Base-by-base conservation (phyloP, 371 early-diverging fungal genomes). In the Rhizopus stolonifer region DNA sequence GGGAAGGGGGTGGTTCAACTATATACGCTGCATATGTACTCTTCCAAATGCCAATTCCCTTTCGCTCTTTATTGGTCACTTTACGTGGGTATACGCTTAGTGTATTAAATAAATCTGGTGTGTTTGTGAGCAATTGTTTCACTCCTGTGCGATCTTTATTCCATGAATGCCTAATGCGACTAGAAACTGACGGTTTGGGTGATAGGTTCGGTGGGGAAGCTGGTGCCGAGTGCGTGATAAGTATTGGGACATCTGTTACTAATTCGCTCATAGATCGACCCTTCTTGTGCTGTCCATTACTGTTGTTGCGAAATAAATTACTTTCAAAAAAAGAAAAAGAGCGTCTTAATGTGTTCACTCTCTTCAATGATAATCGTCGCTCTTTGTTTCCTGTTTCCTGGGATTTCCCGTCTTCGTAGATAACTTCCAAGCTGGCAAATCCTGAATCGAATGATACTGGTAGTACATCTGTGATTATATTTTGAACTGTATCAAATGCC, bases 321-420 rank as follows among this genome's bases (percentile, higher is more conserved):
- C 45, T 58, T 26, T 72, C 72, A 14, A 72, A 42, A 34, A 72
- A 52, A 5, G 72, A 72, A 21, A 72, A 52, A 2, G 72, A 72
- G 7, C 72, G 56, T 33, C 61, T 56, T n/a, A 65, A 34, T 9
- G 61, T 53, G 38, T 49, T 52, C 19, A 36, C 26, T 46, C 39
- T 24, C n/a, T 45, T 38, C 17, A 21, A 18, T 42, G 42, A 42
- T 11, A 54, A 18, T 15, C 17, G 22, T 34, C 49, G 42, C 26
- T 23, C 23, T 13, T 46, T 49, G 22, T 15, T 34, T 25, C 42
- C 46, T 31, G 15, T 49, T 26, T 48, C 29, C 19, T 43, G 36
- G 23, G 13, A 14, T 24, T 38, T 36, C 2, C 47, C 22, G 23
- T 18, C 38, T 24, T 19, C 26, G 21, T 52, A 17, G 18, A 18